phyloP scores from a whole-genome alignment of 352 stramenopile genomes.

The Globisporangium takayamanum region DNA sequence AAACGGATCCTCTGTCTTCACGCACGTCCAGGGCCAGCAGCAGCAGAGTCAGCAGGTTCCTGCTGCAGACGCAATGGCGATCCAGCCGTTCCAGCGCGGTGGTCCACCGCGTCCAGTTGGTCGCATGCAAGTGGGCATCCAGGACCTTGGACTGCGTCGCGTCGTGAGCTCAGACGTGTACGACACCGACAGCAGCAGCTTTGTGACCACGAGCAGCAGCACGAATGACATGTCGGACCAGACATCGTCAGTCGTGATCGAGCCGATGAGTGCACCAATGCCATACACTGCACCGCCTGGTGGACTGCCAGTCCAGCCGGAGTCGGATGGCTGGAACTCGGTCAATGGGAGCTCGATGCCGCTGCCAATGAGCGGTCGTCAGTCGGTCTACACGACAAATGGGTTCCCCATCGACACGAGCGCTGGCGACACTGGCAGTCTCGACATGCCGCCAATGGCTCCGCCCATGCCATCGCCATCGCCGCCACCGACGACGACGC shows the following conservation, averaged over 20 bases:
- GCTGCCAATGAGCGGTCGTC: no score
- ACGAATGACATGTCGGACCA: neutral
- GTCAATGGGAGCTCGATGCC: neutral
- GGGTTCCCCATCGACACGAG: conserved; percentile 1
- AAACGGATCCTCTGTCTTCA: no score
- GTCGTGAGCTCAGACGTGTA: conserved; percentile 12
- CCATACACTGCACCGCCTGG: neutral
- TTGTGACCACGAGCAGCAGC: neutral
- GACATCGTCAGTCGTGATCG: neutral
- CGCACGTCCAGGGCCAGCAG: no score
- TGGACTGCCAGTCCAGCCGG: neutral
- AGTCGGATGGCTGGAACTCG: conserved; percentile 1
- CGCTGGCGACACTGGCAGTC: no score
- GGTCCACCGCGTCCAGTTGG: neutral
- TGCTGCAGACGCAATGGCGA: conserved; percentile 4
- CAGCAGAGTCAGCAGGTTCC: neutral
- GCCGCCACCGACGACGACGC: no score
- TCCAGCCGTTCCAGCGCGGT: conserved; percentile 9
- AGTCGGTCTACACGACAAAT: neutral
- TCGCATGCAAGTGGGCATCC: neutral
- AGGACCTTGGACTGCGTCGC: conserved; percentile 10
- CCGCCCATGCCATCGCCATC: neutral
- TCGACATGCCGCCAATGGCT: neutral
- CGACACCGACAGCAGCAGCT: conserved; percentile 6
- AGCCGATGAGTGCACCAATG: neutral